Percentiles rank a stretch among this genome's conserved stretches.
Evolutionary conservation across 2,329 filamentous ascomycete species (phyloP).

Genomic region (Huntiella abstrusa): DNA sequence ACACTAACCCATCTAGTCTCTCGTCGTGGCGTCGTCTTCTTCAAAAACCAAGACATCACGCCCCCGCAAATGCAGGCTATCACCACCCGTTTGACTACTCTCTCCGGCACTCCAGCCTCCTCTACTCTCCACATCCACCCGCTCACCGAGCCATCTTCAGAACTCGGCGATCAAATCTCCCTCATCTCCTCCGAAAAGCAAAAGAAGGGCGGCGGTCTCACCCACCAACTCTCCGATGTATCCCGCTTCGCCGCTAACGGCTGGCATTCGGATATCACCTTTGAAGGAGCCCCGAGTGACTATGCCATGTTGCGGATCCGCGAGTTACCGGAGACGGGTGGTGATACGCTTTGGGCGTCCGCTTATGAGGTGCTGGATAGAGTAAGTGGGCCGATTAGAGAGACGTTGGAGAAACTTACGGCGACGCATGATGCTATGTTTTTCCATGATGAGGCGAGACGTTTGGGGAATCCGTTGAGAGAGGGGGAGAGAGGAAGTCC

Average conservation of each 20-base stretch:
- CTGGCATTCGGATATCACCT: conserved; percentile 37
- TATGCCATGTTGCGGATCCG: conserved; percentile 41
- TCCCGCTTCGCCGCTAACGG: conserved; percentile 23
- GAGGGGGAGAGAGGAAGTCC: conserved; percentile 31
- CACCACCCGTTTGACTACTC: conserved; percentile 36
- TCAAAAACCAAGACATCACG: conserved; percentile 38
- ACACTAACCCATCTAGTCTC: conserved; percentile 27
- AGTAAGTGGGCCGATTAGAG: conserved; percentile 29
- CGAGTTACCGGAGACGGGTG: conserved; percentile 35
- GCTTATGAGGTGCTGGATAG: conserved; percentile 43
- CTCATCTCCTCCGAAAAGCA: conserved; percentile 37
- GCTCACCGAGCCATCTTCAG: conserved; percentile 32
- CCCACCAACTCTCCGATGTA: conserved; percentile 30
- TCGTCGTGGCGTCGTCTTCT: conserved; percentile 44
- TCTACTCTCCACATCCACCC: conserved; percentile 44
- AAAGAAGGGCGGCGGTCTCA: conserved; percentile 33
- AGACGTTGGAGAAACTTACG: conserved; percentile 32
- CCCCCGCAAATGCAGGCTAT: conserved; percentile 42
- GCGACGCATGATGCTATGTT: conserved; percentile 29
- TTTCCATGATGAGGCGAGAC: conserved; percentile 30
- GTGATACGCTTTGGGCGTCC: conserved; percentile 44
- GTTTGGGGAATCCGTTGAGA: conserved; percentile 27
- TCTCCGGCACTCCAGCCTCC: conserved; percentile 32
- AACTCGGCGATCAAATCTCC: conserved; percentile 35
- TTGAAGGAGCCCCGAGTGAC: conserved; percentile 39